phyloP scores from a whole-genome alignment of 2,329 filamentous ascomycete species.

The Ophiostoma montium region DNA sequence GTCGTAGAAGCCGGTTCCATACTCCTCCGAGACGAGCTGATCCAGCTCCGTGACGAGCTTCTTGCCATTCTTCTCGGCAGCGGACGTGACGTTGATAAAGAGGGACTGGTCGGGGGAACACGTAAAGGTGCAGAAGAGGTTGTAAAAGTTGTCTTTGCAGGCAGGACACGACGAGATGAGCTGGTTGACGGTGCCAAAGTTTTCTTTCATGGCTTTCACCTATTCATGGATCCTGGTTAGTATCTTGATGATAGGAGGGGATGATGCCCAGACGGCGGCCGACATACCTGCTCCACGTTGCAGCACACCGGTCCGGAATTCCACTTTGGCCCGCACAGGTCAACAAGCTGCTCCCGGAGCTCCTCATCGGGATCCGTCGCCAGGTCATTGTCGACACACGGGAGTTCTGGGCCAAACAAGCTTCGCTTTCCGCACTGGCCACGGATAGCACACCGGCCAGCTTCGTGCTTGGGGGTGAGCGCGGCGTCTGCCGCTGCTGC shows the following conservation, averaged over 20 bases:
- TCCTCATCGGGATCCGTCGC: conserved; percentile 60
- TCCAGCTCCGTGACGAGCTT: conserved; percentile 75
- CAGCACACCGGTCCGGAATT: conserved; percentile 74
- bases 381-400: conserved; percentile 80
- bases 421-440: conserved; percentile 85
- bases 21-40: conserved; percentile 72
- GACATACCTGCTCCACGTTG: conserved; percentile 47
- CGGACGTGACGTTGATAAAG: conserved; percentile 83
- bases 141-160: conserved; percentile 97
- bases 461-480: conserved; percentile 56
- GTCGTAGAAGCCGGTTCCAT: conserved; percentile 79
- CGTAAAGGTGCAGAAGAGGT: conserved; percentile 94
- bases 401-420: conserved; percentile 78
- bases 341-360: conserved; percentile 63
- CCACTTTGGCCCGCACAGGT: conserved; percentile 83
- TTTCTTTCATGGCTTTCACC: conserved; percentile 64
- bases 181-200: conserved; percentile 73
- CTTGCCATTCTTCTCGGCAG: conserved; percentile 44
- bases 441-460: conserved; percentile 77
- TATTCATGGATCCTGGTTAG: conserved; percentile 21
- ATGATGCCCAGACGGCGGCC: neutral
- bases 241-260: conserved; percentile 21
- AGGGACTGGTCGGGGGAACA: conserved; percentile 94
- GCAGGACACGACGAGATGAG: conserved; percentile 91
- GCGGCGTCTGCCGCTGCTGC: conserved; percentile 17